Percentiles rank a stretch among this genome's conserved stretches.
These are phyloP conservation scores for Chrysanthemum makinoi DNA, from an alignment of 129 eudicot genomes.

Conservation along the genomic window DNA sequence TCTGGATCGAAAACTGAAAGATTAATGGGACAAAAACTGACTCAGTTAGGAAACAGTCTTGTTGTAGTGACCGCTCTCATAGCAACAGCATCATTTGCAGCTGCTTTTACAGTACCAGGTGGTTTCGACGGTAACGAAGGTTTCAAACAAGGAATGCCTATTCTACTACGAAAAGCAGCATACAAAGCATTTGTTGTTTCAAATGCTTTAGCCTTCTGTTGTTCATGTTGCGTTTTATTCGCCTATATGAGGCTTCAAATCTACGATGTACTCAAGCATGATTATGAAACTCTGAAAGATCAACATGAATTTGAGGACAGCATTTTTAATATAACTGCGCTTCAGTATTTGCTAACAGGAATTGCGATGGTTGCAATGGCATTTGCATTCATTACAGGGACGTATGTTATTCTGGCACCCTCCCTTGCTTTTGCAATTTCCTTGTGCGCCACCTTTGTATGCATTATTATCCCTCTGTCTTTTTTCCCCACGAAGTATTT, in stretches of 20 bases:
- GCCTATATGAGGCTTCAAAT: not conserved
- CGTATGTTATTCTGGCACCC: not conserved
- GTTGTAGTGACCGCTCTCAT: not conserved
- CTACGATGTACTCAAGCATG: rapidly evolving
- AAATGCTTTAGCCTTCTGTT: not conserved
- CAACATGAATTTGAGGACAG: not conserved
- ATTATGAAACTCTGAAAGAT: no score
- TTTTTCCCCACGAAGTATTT: not conserved
- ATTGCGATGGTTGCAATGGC: not conserved
- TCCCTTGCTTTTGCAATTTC: not conserved
- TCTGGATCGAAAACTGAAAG: not conserved
- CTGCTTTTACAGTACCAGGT: no score
- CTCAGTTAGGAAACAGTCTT: not conserved
- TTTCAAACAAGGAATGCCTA: not conserved
- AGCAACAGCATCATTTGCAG: slow-evolving; percentile 5
- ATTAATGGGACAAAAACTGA: no score
- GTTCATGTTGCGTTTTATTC: not conserved
- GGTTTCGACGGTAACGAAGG: not conserved
- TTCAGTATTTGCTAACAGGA: not conserved
- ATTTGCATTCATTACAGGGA: not conserved
- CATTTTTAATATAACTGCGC: not conserved
- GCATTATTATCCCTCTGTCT: not conserved
- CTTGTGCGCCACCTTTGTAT: not conserved
- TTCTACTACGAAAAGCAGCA: not conserved
- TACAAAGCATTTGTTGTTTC: not conserved